These are phyloP conservation scores for Hansfordia pulvinata DNA, from an alignment of 2,329 filamentous ascomycete species.

Conservation along the genomic window DNA sequence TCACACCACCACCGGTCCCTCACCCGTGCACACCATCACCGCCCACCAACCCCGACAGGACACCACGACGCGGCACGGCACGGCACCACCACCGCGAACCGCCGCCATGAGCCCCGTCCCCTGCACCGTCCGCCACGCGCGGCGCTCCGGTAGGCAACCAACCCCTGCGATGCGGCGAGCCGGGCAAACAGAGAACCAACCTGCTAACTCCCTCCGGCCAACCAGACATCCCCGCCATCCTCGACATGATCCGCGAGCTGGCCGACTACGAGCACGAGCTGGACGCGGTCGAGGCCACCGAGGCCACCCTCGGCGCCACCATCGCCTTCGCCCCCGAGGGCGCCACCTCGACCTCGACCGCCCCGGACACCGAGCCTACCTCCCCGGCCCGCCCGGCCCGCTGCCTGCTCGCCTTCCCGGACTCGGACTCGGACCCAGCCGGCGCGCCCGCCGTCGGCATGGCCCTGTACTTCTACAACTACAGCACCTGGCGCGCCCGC, in stretches of 20 bases:
- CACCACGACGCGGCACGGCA: background rate
- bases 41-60: too few species aligned
- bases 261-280: constrained; percentile 78
- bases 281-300: constrained; percentile 63
- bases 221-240: constrained; percentile 69
- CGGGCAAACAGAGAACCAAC: constrained; percentile 4
- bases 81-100: background rate
- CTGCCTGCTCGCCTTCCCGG: constrained; percentile 61
- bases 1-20: too few species aligned
- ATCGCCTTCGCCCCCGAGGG: constrained; percentile 59
- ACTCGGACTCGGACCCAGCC: constrained; percentile 32
- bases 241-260: constrained; percentile 70
- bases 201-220: constrained; percentile 2
- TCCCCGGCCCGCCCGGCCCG: constrained; percentile 52
- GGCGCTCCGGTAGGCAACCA: constrained; percentile 35
- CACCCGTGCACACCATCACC: too few species aligned
- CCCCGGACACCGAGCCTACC: constrained; percentile 36
- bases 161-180: constrained; percentile 1
- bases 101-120: constrained; percentile 16
- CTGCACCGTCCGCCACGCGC: constrained; percentile 40
- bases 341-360: constrained; percentile 22
- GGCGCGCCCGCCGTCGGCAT: constrained; percentile 53
- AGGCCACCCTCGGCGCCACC: constrained; percentile 56
- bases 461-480: constrained; percentile 91
- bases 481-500: constrained; percentile 80